Evolutionary conservation across 1,284 basidiomycete genomes (phyloP).

Genomic region (Ceratobasidium sp.): DNA sequence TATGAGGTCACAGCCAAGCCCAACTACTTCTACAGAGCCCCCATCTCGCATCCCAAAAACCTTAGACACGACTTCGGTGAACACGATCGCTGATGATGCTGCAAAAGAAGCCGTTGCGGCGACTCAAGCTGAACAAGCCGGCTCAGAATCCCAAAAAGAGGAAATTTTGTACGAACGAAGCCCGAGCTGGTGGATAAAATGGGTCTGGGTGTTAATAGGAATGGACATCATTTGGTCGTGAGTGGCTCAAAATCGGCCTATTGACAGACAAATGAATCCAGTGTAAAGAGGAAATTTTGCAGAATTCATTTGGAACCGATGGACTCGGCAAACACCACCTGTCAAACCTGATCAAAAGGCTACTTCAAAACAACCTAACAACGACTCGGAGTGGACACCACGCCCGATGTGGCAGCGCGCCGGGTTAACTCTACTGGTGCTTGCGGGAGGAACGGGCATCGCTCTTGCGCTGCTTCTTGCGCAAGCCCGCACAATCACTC

Average conservation of each 20-base stretch:
- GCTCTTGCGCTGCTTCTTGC: conserved; percentile 33
- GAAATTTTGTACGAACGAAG: conserved; percentile 39
- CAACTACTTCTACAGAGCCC: conserved; percentile 37
- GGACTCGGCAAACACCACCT: conserved; percentile 23
- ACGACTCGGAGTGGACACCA: conserved; percentile 22
- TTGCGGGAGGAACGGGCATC: conserved; percentile 40
- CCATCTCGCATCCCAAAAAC: conserved; percentile 38
- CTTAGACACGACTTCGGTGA: neutral
- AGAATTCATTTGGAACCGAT: conserved; percentile 43
- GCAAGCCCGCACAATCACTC: conserved; percentile 33
- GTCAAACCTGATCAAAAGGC: neutral
- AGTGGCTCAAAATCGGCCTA: neutral
- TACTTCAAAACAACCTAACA: conserved; percentile 2
- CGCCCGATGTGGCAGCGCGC: conserved; percentile 42
- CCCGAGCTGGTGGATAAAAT: conserved; percentile 43
- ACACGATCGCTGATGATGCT: conserved; percentile 10
- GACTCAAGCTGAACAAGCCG: neutral
- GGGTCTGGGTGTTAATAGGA: conserved; percentile 38
- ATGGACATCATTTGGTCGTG: conserved; percentile 45
- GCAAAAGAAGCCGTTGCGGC: conserved; percentile 8
- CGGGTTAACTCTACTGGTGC: conserved; percentile 27
- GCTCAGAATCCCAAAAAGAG: conserved; percentile 19
- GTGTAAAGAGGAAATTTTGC: conserved; percentile 37
- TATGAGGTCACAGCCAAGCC: conserved; percentile 35
- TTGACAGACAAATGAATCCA: neutral